phyloP scores from a whole-genome alignment of 352 stramenopile genomes.

The Phytophthora brassicae region DNA sequence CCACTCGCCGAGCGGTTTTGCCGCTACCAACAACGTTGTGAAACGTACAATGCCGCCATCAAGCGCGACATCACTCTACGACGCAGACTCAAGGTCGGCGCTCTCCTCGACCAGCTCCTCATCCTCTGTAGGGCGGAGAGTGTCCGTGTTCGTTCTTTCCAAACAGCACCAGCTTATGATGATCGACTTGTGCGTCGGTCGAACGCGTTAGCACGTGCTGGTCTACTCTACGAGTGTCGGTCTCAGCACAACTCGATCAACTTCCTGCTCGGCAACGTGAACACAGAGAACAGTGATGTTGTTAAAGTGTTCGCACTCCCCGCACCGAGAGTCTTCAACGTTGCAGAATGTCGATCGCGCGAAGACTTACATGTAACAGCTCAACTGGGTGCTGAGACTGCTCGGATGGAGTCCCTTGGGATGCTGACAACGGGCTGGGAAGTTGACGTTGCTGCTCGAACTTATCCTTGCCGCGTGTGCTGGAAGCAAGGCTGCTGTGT shows the following conservation, averaged over 20 bases:
- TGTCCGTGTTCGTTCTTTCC: background rate
- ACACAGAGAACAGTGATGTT: background rate
- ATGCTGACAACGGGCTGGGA: background rate
- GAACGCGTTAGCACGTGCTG: background rate
- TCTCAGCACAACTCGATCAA: background rate
- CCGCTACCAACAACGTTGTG: constrained; percentile 25
- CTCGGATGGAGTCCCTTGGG: background rate
- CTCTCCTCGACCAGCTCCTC: background rate
- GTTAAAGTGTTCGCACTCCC: background rate
- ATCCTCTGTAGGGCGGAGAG: constrained; percentile 6
- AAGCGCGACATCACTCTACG: constrained; percentile 26
- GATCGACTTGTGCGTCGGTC: background rate
- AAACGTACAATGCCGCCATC: constrained; percentile 29
- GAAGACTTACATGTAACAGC: background rate
- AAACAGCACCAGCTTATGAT: background rate
- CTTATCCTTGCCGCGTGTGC: background rate
- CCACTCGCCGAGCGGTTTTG: constrained; percentile 14
- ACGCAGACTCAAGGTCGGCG: constrained; percentile 10
- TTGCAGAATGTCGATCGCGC: background rate
- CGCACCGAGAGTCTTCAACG: background rate
- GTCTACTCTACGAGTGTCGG: background rate
- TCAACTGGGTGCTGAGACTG: background rate
- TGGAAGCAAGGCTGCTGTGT: constrained; percentile 9
- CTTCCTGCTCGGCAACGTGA: background rate
- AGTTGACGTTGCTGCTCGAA: constrained; percentile 1